Base-by-base conservation (phyloP, 257 asterid species). In the Linderniella brevidens region DNA sequence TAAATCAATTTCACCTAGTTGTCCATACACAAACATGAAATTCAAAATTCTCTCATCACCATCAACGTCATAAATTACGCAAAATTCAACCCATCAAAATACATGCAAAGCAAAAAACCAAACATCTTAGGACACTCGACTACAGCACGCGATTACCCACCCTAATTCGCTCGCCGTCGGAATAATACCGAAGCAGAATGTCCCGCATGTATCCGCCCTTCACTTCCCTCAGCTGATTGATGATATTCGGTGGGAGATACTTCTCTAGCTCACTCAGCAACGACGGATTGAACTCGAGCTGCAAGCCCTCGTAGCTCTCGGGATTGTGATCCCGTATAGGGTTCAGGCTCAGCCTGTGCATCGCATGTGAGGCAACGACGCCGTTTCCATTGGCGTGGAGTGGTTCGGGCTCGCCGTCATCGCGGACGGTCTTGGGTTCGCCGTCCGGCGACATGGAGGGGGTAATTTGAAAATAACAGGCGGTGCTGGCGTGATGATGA, bases 201-300 rank as follows among this genome's bases (percentile, higher is more conserved):
- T 83, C 78, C 14, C 84, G 78, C 86, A 83, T 84, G 64, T 64
- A 76, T 9, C 69, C 54, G 45, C 70, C 78, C 77, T 83, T 88
- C 42, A 61, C 64, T 11, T 88, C 90, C 13, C 97, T 82, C 44
- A 77, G 9, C 52, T 77, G 73, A 13, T 37, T 54, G 39, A 88
- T 65, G 5, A 83, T 52, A 47, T 64, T 53, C 2, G 86, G 90
- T 13, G 97, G 97, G 57, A 88, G 75, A 56, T 80, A 83, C 50
- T 83, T 72, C 71, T 88, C 97, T 55, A 88, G 55, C n/a, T 87
- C 70, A 70, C 93, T 87, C 62, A 78, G 80, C 45, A 87, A 60
- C 64, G 68, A 52, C 12, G 97, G 90, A 64, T 81, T 77, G 49
- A 87, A 83, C 58, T 78, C 95, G 62, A 83, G 72, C 58, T 78